Percentiles rank a stretch among this genome's conserved stretches.
phyloP scores from a whole-genome alignment of 768 basidiomycete genomes.

The Pilatotrama ljubarskyi region DNA sequence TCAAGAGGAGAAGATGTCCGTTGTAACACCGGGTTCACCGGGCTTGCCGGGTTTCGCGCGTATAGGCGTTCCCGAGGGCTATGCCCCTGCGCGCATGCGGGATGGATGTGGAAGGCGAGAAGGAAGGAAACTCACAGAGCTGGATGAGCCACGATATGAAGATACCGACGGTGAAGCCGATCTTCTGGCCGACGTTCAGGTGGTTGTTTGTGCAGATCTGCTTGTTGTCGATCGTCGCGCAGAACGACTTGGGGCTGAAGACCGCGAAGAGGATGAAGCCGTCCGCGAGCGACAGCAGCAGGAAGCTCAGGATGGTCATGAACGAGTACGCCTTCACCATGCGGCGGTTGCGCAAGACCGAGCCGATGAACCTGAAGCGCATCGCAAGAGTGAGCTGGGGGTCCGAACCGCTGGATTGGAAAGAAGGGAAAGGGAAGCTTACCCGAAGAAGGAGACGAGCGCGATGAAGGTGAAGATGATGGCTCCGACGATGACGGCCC shows the following conservation, averaged over 20 bases:
- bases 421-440: not conserved
- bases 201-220: constrained; percentile 13
- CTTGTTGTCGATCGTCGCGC: constrained; percentile 18
- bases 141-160: constrained; percentile 24
- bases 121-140: constrained; percentile 25
- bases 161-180: constrained; percentile 22
- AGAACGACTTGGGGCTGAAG: constrained; percentile 24
- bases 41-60: not conserved
- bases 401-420: no score
- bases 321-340: constrained; percentile 31
- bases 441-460: constrained; percentile 31
- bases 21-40: not conserved
- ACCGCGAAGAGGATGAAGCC: constrained; percentile 27
- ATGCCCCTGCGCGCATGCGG: not conserved
- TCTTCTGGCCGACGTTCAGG: constrained; percentile 25
- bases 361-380: constrained; percentile 29
- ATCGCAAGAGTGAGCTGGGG: not conserved
- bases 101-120: not conserved
- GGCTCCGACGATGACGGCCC: constrained; percentile 22
- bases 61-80: not conserved
- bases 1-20: no score
- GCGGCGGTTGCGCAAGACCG: constrained; percentile 29
- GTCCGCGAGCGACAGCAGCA: constrained; percentile 18
- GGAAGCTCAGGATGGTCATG: constrained; percentile 27
- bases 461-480: constrained; percentile 27